Conservation (phyloP, 176 grass and related monocot species). For the Bromus sterilis region DNA sequence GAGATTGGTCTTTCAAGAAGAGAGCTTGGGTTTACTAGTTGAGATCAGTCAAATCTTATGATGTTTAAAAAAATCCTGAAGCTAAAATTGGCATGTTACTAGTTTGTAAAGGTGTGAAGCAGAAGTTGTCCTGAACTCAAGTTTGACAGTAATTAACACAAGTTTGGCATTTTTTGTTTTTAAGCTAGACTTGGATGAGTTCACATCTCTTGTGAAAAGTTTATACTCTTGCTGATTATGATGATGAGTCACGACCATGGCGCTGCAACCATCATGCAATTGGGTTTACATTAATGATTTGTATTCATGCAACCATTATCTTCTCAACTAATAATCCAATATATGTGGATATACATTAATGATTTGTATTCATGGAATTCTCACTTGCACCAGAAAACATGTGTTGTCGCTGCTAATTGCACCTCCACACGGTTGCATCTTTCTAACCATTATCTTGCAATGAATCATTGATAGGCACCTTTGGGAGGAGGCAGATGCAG, state of each 20-base stretch:
- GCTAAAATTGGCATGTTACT: neutral
- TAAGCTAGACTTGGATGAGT: neutral
- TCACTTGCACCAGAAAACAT: neutral
- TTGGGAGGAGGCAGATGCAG: conserved; percentile 89
- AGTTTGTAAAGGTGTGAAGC: neutral
- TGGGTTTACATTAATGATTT: neutral
- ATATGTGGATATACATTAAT: neutral
- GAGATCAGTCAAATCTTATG: neutral
- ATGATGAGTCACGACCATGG: neutral
- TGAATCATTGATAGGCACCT: conserved; percentile 42
- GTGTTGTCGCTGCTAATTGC: too few relatives aligned
- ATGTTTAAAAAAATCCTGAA: neutral
- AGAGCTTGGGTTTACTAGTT: neutral
- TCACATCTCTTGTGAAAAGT: neutral
- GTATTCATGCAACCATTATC: too few relatives aligned
- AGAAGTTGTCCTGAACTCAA: neutral
- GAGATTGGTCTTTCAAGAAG: neutral
- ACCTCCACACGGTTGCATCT: neutral
- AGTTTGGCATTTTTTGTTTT: neutral
- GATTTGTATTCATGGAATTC: neutral
- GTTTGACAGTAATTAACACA: neutral
- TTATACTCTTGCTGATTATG: neutral
- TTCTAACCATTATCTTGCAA: neutral
- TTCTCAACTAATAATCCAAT: neutral
- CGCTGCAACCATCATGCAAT: neutral